A percentile compares a stretch with the other conserved stretches of the same genome.
Conservation (phyloP, 805 yeast species). For the Komagataella phaffii region DNA sequence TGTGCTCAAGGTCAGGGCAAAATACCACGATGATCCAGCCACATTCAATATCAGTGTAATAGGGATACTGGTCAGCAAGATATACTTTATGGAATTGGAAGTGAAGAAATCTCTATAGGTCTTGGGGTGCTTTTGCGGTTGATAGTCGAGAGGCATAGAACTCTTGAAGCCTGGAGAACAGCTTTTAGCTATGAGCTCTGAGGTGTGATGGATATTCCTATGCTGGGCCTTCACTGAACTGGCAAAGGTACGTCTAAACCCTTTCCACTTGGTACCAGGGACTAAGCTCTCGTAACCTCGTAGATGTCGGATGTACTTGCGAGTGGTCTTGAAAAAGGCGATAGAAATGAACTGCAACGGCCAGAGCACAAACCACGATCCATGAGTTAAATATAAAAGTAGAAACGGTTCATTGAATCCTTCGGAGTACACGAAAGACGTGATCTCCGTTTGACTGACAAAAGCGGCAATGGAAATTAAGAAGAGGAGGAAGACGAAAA, state of each 20-base stretch:
- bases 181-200: conserved; percentile 17
- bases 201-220: conserved; percentile 23
- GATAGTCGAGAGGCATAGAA: conserved; percentile 9
- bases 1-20: conserved; percentile 68
- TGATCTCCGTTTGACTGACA: conserved; percentile 70
- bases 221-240: conserved; percentile 29
- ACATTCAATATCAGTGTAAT: conserved; percentile 47
- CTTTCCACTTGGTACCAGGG: conserved; percentile 14
- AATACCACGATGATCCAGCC: conserved; percentile 81
- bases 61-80: conserved; percentile 26
- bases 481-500: conserved; percentile 33
- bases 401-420: conserved; percentile 60
- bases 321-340: conserved; percentile 29
- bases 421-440: conserved; percentile 49
- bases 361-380: conserved; percentile 65
- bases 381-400: conserved; percentile 57
- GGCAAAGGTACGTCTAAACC: conserved; percentile 15
- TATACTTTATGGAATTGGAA: conserved; percentile 35
- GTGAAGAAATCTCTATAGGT: conserved; percentile 18
- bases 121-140: conserved; percentile 15
- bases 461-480: conserved; percentile 41
- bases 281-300: conserved; percentile 7
- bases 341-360: conserved; percentile 47
- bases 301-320: conserved; percentile 11
- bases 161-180: conserved; percentile 17